Conservation (phyloP, 352 stramenopile genomes). For the Phytopythium vexans region DNA sequence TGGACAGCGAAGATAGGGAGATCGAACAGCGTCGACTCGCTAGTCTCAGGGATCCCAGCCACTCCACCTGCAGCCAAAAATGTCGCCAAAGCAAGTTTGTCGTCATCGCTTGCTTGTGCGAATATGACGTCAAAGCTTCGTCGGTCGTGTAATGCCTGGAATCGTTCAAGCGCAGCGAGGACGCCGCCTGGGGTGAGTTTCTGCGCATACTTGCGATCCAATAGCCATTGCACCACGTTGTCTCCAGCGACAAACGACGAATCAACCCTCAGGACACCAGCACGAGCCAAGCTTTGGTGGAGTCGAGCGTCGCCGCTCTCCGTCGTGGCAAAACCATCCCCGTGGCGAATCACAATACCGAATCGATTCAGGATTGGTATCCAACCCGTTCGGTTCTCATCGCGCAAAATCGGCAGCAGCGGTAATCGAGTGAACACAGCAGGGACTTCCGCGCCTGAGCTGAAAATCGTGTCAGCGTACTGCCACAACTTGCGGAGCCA, state of each 20-base stretch:
- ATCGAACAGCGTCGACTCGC: constrained; percentile 35
- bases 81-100: constrained; percentile 33
- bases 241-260: constrained; percentile 34
- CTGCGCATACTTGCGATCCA: constrained; percentile 35
- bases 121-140: constrained; percentile 43
- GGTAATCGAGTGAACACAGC: constrained; percentile 35
- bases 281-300: constrained; percentile 25
- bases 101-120: constrained; percentile 12
- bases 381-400: constrained; percentile 22
- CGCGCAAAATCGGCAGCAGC: constrained; percentile 30
- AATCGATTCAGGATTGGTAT: constrained; percentile 23
- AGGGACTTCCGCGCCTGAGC: constrained; percentile 17
- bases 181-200: constrained; percentile 45
- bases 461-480: constrained; percentile 41
- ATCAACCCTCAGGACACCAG: constrained; percentile 47
- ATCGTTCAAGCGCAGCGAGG: constrained; percentile 28
- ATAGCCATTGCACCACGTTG: constrained; percentile 38
- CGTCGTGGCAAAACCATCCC: constrained; percentile 7
- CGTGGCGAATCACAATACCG: constrained; percentile 32
- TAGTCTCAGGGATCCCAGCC: constrained; percentile 28
- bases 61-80: constrained; percentile 40
- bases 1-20: constrained; percentile 51
- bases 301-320: constrained; percentile 14
- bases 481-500: constrained; percentile 51
- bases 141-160: constrained; percentile 24